Evolutionary conservation across 495 filamentous ascomycete species (phyloP).

Genomic region (Penicillium riverlandense): DNA sequence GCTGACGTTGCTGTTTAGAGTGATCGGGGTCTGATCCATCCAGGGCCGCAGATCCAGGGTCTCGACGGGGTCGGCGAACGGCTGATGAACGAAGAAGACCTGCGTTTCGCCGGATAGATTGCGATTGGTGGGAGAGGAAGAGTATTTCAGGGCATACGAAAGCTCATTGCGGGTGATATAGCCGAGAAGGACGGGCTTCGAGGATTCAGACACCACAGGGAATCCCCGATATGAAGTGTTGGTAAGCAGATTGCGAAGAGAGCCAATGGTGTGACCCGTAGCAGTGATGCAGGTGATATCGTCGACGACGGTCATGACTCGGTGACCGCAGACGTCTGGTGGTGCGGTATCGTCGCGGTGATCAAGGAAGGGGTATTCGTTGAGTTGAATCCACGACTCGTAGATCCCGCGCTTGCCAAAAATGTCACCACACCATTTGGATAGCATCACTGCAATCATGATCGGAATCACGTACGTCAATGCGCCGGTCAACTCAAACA

Average conservation of each 20-base stretch:
- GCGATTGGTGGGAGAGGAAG: slow-evolving; percentile 35
- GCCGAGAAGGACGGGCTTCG: slow-evolving; percentile 65
- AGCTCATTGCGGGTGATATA: slow-evolving; percentile 94
- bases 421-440: slow-evolving; percentile 97
- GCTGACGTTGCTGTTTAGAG: slow-evolving; percentile 64
- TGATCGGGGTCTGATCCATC: slow-evolving; percentile 98
- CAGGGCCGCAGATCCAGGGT: slow-evolving; percentile 86
- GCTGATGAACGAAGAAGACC: slow-evolving; percentile 76
- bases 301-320: slow-evolving; percentile 88
- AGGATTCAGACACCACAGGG: slow-evolving; percentile 74
- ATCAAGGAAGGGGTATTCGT: slow-evolving; percentile 93
- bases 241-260: slow-evolving; percentile 59
- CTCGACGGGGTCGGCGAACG: slow-evolving; percentile 67
- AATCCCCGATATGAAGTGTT: slow-evolving; percentile 82
- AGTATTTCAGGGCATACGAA: slow-evolving; percentile 61
- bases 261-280: slow-evolving; percentile 73
- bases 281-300: slow-evolving; percentile 85
- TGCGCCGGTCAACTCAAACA: slow-evolving; percentile 96
- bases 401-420: slow-evolving; percentile 94
- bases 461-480: slow-evolving; percentile 96
- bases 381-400: slow-evolving; percentile 94
- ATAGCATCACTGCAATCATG: slow-evolving; percentile 99
- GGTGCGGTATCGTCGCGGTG: slow-evolving; percentile 76
- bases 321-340: slow-evolving; percentile 75
- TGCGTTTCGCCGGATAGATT: slow-evolving; percentile 64